Evolutionary conservation across 331 rosid species (phyloP), one percentile per base, ranked within the genome.

Genomic region (Pyracantha coccinea): DNA sequence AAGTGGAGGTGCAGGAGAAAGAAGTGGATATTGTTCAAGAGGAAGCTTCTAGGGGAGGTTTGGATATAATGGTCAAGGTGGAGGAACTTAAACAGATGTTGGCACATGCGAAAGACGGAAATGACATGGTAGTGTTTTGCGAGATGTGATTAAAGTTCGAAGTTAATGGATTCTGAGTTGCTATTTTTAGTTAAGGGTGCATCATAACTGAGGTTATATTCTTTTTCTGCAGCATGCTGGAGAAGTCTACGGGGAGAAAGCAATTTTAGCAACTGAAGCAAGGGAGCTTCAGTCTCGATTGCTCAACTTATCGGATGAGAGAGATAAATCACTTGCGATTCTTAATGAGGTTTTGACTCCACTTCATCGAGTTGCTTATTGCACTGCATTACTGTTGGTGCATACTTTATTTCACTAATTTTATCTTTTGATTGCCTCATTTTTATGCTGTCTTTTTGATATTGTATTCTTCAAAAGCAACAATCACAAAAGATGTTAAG

Each of bases 221-320:
- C 20, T 64, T 29, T 63, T 61, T 65, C 47, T 80, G 82, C 88
- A 92, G 98, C 96, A 84, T 82, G 95, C 94, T 1, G 98, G 98
- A 64, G 96, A 92, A 82, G 86, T 92, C 60, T 87, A 87, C 50
- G 98, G 96, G 66, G 98, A 92, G 78, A 92, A 88, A 83, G 90
- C 98, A 64, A 90, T 90, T 83, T 82, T 92, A 75, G 88, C 94
- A 2, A 87, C 99, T 41, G 99, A 94, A 86, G 78, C 83, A 59
- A 90, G 84, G 79, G 99, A 94, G 86, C 99, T 94, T 68, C 96
- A 94, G 54, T 88, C 91, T 80, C 96, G 97, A 58, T 69, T 94
- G 69, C 83, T 87, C 74, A 66, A 85, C 77, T 89, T 94, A 82
- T 88, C 95, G 24, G 93, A 88, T 74, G 97, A 94, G 81, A 89